These are phyloP conservation scores for Mesembryanthemum crystallinum DNA, from an alignment of 148 eudicot genomes.

Conservation along the genomic window DNA sequence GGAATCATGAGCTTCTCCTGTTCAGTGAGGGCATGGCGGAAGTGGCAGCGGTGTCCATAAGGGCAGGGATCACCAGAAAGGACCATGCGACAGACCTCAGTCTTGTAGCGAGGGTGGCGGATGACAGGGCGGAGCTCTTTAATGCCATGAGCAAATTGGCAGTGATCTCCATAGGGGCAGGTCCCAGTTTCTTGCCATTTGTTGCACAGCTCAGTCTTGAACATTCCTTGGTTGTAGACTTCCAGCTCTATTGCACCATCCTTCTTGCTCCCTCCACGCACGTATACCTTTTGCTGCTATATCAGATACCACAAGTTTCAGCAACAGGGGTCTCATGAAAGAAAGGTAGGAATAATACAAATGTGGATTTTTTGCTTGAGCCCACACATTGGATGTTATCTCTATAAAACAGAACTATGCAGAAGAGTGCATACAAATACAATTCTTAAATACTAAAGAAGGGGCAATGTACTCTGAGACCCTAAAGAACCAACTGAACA, in stretches of 20 bases:
- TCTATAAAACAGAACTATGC: background rate
- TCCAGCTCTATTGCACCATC: slow-evolving; percentile 54
- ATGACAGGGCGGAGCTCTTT: slow-evolving; percentile 66
- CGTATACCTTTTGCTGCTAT: slow-evolving; percentile 60
- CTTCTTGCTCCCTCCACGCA: slow-evolving; percentile 49
- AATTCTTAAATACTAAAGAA: too few species aligned
- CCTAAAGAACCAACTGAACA: background rate
- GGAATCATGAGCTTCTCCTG: slow-evolving; percentile 50
- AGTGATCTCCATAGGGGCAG: slow-evolving; percentile 60
- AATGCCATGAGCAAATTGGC: slow-evolving; percentile 76
- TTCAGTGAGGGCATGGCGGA: slow-evolving; percentile 67
- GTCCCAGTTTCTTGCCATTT: slow-evolving; percentile 69
- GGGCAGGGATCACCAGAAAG: slow-evolving; percentile 66
- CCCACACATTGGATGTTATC: background rate
- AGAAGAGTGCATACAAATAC: background rate
- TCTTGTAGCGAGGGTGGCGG: slow-evolving; percentile 85
- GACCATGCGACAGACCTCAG: slow-evolving; percentile 78
- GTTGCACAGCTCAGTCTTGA: slow-evolving; percentile 81
- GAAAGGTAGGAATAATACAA: too few species aligned
- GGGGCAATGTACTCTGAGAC: background rate
- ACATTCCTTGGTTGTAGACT: slow-evolving; percentile 70
- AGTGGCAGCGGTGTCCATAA: slow-evolving; percentile 85
- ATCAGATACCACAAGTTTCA: background rate
- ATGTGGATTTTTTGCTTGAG: too few species aligned
- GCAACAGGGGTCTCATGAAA: background rate